phyloP scores from a whole-genome alignment of 345 rosid species.

The Syzygium jambos region DNA sequence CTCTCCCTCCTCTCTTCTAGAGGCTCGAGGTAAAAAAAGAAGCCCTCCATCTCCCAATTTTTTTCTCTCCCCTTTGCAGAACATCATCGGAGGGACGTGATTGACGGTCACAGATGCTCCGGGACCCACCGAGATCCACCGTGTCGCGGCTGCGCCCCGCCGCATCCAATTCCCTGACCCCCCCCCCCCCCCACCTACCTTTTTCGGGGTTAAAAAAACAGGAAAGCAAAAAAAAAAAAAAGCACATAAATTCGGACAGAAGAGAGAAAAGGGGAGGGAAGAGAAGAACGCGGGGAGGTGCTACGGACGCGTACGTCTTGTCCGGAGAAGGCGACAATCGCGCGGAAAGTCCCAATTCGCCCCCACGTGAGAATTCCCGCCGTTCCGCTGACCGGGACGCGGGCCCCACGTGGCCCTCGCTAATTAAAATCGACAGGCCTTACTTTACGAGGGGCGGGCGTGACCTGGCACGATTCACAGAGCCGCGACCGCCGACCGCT shows the following conservation, averaged over 20 bases:
- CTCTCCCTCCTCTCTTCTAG: too few relatives aligned
- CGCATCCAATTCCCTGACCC: neutral
- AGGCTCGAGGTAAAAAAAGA: too few relatives aligned
- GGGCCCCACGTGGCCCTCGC: neutral
- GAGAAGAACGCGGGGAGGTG: neutral
- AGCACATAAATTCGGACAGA: neutral
- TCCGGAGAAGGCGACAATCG: neutral
- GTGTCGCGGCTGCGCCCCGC: neutral
- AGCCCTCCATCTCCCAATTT: neutral
- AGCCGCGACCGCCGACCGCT: too few relatives aligned
- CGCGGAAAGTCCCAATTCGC: neutral
- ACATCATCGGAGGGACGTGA: neutral
- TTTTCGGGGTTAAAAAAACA: fast-evolving
- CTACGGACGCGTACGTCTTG: neutral
- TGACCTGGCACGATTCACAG: too few relatives aligned
- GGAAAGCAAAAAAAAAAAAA: neutral
- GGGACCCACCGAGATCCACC: neutral
- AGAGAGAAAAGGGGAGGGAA: fast-evolving
- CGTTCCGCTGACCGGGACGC: neutral
- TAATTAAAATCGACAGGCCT: neutral
- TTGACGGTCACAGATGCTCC: neutral
- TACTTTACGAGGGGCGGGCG: neutral
- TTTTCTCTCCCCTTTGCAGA: neutral
- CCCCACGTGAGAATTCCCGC: neutral
- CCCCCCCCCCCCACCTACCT: too few relatives aligned